Percentiles rank a stretch among this genome's conserved stretches.
Evolutionary conservation across 2,329 filamentous ascomycete species (phyloP).

Genomic region (Fusarium sp.): DNA sequence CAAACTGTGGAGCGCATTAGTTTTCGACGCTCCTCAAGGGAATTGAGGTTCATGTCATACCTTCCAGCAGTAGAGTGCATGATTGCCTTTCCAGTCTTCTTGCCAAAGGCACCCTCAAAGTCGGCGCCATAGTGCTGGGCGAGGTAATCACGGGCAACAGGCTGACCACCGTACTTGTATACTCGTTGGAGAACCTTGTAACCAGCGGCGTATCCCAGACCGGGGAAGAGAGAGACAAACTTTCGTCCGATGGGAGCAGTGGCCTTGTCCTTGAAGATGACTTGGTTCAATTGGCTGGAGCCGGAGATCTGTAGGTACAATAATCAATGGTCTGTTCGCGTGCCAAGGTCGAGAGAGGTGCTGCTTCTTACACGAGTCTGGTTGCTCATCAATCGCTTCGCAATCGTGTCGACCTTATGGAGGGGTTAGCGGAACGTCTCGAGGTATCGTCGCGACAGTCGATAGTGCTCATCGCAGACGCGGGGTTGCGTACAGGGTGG

Average conservation of each 20-base stretch:
- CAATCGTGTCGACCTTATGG: slow-evolving; percentile 90
- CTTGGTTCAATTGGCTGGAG: slow-evolving; percentile 78
- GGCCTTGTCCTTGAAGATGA: slow-evolving; percentile 95
- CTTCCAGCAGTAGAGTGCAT: slow-evolving; percentile 97
- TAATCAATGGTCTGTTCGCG: slow-evolving; percentile 33
- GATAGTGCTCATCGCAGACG: slow-evolving; percentile 18
- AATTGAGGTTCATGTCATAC: slow-evolving; percentile 57
- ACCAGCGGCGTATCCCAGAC: slow-evolving; percentile 94
- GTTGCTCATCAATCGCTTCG: slow-evolving; percentile 99
- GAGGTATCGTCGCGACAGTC: slow-evolving; percentile 8
- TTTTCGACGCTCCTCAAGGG: not conserved
- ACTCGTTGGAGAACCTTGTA: slow-evolving; percentile 98
- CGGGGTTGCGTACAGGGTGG: slow-evolving; percentile 75
- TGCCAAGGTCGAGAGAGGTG: slow-evolving; percentile 36
- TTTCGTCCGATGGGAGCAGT: slow-evolving; percentile 76
- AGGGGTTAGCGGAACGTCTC: slow-evolving; percentile 37
- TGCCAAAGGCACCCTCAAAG: slow-evolving; percentile 92
- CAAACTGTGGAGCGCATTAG: slow-evolving; percentile 66
- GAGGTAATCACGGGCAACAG: slow-evolving; percentile 92
- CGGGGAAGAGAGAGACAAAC: slow-evolving; percentile 96
- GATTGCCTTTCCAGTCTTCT: slow-evolving; percentile 97
- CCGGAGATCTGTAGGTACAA: slow-evolving; percentile 48
- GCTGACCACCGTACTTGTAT: slow-evolving; percentile 99
- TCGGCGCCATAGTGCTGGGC: slow-evolving; percentile 80
- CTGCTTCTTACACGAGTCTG: slow-evolving; percentile 74